phyloP scores from a whole-genome alignment of 2,329 filamentous ascomycete species.

The Fusarium chlamydosporum region DNA sequence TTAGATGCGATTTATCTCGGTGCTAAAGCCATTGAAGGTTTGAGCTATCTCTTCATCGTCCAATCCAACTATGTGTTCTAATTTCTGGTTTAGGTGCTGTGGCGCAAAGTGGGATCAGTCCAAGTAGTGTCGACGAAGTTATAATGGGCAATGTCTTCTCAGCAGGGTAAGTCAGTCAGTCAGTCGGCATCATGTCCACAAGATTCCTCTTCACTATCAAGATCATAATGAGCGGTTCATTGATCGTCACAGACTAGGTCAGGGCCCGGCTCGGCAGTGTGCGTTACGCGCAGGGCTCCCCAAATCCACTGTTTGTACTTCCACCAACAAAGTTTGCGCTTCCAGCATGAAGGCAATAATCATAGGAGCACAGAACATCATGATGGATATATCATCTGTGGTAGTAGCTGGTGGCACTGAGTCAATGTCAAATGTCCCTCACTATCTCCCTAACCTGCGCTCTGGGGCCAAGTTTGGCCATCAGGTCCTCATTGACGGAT shows the following conservation, averaged over 20 bases:
- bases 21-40: conserved; percentile 92
- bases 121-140: conserved; percentile 92
- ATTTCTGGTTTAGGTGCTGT: conserved; percentile 72
- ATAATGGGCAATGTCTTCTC: conserved; percentile 99
- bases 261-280: conserved; percentile 96
- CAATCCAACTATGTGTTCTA: not conserved
- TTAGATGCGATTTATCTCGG: conserved; percentile 89
- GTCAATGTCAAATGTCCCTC: conserved; percentile 98
- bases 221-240: conserved; percentile 17
- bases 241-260: conserved; percentile 77
- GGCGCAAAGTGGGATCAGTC: conserved; percentile 87
- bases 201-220: not conserved
- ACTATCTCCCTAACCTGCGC: conserved; percentile 92
- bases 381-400: conserved; percentile 92
- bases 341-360: conserved; percentile 95
- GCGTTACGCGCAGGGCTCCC: conserved; percentile 89
- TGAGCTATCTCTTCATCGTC: conserved; percentile 36
- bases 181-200: conserved; percentile 17
- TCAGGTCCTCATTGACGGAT: conserved; percentile 87
- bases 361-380: conserved; percentile 94
- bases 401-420: conserved; percentile 95
- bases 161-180: conserved; percentile 77
- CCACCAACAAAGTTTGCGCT: conserved; percentile 99
- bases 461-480: conserved; percentile 94
- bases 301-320: conserved; percentile 85